Evolutionary conservation across 495 filamentous ascomycete species (phyloP).

Genomic region (Penicillium macrosclerotiorum): DNA sequence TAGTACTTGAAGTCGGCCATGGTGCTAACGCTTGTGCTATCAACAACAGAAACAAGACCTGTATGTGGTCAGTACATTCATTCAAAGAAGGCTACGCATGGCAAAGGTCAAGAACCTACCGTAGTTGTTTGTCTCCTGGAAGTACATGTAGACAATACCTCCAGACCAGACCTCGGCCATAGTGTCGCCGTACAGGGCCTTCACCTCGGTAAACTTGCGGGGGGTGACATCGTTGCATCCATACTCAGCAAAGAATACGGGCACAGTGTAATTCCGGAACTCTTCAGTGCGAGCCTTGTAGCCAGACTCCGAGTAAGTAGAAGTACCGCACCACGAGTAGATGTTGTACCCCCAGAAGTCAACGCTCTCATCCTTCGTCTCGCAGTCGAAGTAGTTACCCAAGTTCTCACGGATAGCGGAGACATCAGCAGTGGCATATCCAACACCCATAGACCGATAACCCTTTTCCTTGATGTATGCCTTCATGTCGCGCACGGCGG

Average conservation of each 20-base stretch:
- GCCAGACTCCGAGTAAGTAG: conserved; percentile 66
- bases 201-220: conserved; percentile 84
- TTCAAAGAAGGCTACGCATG: conserved; percentile 1
- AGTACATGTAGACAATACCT: conserved; percentile 97
- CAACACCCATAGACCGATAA: conserved; percentile 79
- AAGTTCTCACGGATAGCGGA: conserved; percentile 71
- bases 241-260: conserved; percentile 97
- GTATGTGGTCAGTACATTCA: neutral
- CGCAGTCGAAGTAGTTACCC: conserved; percentile 92
- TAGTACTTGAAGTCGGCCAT: conserved; percentile 74
- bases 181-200: conserved; percentile 69
- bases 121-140: conserved; percentile 86
- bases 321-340: conserved; percentile 95
- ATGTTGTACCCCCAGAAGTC: conserved; percentile 99
- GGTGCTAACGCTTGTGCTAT: conserved; percentile 54
- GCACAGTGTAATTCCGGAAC: conserved; percentile 83
- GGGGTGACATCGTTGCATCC: conserved; percentile 81
- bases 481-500: conserved; percentile 93
- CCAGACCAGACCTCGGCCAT: conserved; percentile 90
- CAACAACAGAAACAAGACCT: conserved; percentile 70
- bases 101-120: conserved; percentile 46
- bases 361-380: conserved; percentile 59
- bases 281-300: conserved; percentile 77
- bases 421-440: conserved; percentile 94
- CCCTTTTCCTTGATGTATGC: conserved; percentile 77